phyloP scores from a whole-genome alignment of 2,329 filamentous ascomycete species.

The Myriosclerotinia curreyana region DNA sequence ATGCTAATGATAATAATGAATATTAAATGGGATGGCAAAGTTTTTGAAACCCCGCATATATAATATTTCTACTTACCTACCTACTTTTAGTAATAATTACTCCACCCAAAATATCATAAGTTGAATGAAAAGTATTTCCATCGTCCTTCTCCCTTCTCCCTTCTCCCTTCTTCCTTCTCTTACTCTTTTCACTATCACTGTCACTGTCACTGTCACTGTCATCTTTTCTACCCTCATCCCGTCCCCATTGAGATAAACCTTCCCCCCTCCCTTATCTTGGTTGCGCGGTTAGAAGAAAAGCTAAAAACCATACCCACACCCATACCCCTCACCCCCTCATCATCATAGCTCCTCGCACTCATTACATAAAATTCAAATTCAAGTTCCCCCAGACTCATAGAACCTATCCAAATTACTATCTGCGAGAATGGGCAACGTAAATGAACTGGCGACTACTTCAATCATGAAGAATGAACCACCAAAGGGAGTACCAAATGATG shows the following conservation, averaged over 20 bases:
- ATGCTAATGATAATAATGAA: no score
- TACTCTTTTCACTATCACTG: no score
- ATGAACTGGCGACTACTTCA: constrained; percentile 35
- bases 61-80: no score
- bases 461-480: constrained; percentile 42
- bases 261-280: constrained; percentile 11
- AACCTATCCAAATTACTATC: constrained; percentile 13
- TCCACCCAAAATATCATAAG: no score
- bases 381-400: constrained; percentile 1
- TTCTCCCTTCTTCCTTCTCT: no score
- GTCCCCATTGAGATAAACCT: background rate
- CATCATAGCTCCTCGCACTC: constrained; percentile 14
- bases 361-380: constrained; percentile 1
- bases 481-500: constrained; percentile 60
- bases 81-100: no score
- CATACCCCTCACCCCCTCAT: constrained; percentile 17
- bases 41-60: no score
- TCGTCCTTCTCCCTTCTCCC: no score
- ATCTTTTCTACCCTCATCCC: no score
- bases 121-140: no score
- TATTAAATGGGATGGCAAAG: no score
- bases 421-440: constrained; percentile 35
- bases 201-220: no score
- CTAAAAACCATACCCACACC: constrained; percentile 3
- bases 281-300: constrained; percentile 13